Evolutionary conservation across 192 early-diverging fungal species (phyloP), one percentile per base, ranked within the genome.

Genomic region (Entomortierella parvispora): DNA sequence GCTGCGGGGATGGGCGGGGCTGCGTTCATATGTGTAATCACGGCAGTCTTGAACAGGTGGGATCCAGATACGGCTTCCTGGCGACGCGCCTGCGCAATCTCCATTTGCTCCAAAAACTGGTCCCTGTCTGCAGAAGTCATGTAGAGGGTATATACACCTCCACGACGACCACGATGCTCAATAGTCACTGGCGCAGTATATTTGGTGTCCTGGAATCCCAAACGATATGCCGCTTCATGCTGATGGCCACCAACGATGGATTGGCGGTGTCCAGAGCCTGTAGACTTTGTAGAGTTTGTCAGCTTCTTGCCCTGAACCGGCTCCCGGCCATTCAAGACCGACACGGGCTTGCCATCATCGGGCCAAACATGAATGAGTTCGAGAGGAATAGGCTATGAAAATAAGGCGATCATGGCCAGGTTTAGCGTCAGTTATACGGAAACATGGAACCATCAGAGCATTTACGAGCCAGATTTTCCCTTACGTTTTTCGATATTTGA

Each of bases 361-460:
- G 79, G 67, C 52, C 71, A 82, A 25, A 92, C 80, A 2, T 86
- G 84, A 10, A 97, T 82, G 43, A 96, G 74, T 63, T 92, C 89
- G 52, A 96, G 71, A 22, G 93, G 94, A 15, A 97, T 92, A 29
- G 93, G 93, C 83, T 92, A 86, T 69, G 82, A 17, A 40, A 56
- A 40, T 20, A 17, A 55, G 33, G 1, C 0, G 22, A 34, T n/a
- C 5, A 8, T n/a, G n/a, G n/a, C n/a, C n/a, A n/a, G n/a, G n/a
- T n/a, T n/a, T n/a, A 43, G 11, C 14, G 23, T 15, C 15, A 28
- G 26, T 34, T 20, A 17, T 42, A 44, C 12, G 28, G 50, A 26
- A 44, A 45, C 25, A n/a, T 31, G 31, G 7, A 43, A 63, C n/a
- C n/a, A 29, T 2, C 10, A 37, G 29, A 60, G 17, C 10, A 68